phyloP scores from a whole-genome alignment of 768 basidiomycete species.

The Amanita molliuscula region DNA sequence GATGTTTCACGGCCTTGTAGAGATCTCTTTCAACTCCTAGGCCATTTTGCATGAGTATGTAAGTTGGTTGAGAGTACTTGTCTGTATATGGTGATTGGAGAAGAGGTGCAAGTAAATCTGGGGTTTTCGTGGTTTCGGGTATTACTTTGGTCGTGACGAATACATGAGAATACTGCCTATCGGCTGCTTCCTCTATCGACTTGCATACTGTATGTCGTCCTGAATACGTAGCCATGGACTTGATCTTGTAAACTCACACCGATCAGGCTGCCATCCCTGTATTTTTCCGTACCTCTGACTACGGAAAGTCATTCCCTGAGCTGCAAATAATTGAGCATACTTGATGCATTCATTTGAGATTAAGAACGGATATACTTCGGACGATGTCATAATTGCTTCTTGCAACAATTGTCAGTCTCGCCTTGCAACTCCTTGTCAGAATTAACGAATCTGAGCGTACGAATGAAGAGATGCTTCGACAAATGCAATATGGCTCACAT shows the following conservation, averaged over 20 bases:
- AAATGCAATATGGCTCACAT: conserved; percentile 28
- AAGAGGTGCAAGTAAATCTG: conserved; percentile 45
- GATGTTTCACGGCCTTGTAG: conserved; percentile 36
- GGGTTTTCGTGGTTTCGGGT: conserved; percentile 52
- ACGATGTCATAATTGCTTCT: conserved; percentile 56
- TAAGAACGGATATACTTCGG: conserved; percentile 24
- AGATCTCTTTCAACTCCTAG: conserved; percentile 60
- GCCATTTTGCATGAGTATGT: conserved; percentile 64
- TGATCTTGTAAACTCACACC: conserved; percentile 30
- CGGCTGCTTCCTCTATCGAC: conserved; percentile 49
- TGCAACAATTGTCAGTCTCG: conserved; percentile 62
- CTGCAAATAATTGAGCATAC: conserved; percentile 17
- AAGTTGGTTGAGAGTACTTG: conserved; percentile 39
- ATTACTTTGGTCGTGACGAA: conserved; percentile 62
- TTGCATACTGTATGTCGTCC: conserved; percentile 35
- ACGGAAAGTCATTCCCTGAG: conserved; percentile 42
- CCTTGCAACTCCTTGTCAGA: conserved; percentile 45
- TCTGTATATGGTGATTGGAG: conserved; percentile 37
- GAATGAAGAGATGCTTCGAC: neutral
- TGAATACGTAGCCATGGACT: neutral
- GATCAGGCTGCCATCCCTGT: conserved; percentile 50
- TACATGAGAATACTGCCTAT: conserved; percentile 52
- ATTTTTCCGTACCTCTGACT: conserved; percentile 52
- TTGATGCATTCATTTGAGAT: neutral
- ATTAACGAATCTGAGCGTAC: conserved; percentile 39